Evolutionary conservation across 495 filamentous ascomycete species (phyloP), one percentile per base, ranked within the genome.

Genomic region (Barbatosphaeria neglecta): DNA sequence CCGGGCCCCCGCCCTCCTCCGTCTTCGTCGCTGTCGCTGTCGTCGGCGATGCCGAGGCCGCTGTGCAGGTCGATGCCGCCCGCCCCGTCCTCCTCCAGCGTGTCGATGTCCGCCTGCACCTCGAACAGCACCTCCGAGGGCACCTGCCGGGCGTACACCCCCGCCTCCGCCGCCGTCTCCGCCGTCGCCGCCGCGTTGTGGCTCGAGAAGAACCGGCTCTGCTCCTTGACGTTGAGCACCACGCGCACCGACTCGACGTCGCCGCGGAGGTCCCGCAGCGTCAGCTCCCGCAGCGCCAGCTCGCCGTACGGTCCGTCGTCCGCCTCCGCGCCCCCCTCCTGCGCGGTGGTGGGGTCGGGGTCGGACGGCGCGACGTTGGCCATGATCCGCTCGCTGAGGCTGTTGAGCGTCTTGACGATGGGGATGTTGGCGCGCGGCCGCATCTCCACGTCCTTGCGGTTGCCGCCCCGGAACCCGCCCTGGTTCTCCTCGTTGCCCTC

Each of bases 401-500:
- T 83, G 60, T 98, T 98, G 41, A 97, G 66, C 0, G 84, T 86
- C 27, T 82, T 77, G 53, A 96, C 82, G 43, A 95, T 90, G 35
- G 67, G 65, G 5, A 68, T 55, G 39, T 74, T 68, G 33, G 58
- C 53, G 33, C 66, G 58, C 1, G 87, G 87, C 38, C 86, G 74
- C 90, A 97, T 96, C 43, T 88, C 87, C 17, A 81, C 57, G 56
- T 96, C 90, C 27, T 87, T 84, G 39, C 80, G 72, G 59, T 97
- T 97, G 37, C 90, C 90, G 53, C 78, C 73, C 49, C 67, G 75
- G 56, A 63, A 67, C 6, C 69, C 70, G 46, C 75, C 74, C 52
- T 94, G 75, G 57, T 97, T 86, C 57, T 86, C 84, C 64, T 97
- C 92, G 58, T 98, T 98, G 24, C 83, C 92, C 58, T 89, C 87